Percentiles rank a stretch among this genome's conserved stretches.
Evolutionary conservation across 352 stramenopile genomes (phyloP).

Genomic region (Pythium diclinum): DNA sequence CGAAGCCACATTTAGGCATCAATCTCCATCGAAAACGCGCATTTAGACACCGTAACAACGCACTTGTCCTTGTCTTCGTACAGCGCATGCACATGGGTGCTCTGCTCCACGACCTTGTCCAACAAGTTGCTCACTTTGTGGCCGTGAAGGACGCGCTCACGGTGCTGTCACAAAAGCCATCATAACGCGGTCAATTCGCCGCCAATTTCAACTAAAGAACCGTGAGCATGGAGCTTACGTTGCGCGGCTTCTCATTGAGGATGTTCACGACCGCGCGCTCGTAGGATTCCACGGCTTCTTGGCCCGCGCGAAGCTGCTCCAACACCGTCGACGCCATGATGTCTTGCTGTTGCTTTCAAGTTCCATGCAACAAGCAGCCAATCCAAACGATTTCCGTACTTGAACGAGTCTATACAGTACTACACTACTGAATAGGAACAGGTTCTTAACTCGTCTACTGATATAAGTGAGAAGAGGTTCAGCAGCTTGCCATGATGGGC

Average conservation of each 20-base stretch:
- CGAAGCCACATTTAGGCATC: neutral
- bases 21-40: neutral
- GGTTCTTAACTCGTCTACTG: no score
- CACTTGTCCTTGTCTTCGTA: conserved; percentile 83
- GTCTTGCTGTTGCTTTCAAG: no score
- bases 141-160: conserved; percentile 69
- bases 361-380: neutral
- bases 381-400: neutral
- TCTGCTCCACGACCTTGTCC: conserved; percentile 65
- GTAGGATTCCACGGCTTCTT: conserved; percentile 78
- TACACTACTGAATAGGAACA: no score
- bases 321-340: conserved; percentile 83
- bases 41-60: conserved; percentile 15
- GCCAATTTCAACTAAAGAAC: neutral
- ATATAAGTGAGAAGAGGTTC: no score
- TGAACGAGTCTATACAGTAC: neutral
- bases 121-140: conserved; percentile 85
- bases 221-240: conserved; percentile 37
- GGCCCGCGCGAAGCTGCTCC: conserved; percentile 76
- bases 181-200: conserved; percentile 1
- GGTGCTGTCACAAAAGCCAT: conserved; percentile 43
- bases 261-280: conserved; percentile 72
- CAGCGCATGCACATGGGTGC: conserved; percentile 68
- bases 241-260: conserved; percentile 75
- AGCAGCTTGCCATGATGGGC: no score